Evolutionary conservation across 2,329 filamentous ascomycete species (phyloP).

Genomic region (Curvularia sp.): DNA sequence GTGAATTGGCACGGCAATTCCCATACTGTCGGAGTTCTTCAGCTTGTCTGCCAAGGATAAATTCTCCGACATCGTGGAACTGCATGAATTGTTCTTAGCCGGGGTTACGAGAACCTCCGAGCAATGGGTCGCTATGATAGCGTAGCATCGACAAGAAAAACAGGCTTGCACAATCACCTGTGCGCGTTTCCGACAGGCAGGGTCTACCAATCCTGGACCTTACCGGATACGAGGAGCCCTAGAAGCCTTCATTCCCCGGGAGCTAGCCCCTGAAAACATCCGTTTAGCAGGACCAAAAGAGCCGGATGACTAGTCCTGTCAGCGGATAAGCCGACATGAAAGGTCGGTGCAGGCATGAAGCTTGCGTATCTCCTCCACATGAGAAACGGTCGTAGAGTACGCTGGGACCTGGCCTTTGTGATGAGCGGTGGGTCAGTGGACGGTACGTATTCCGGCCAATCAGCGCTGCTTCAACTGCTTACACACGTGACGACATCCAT

Average conservation of each 20-base stretch:
- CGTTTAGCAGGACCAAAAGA: neutral
- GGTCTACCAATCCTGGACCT: conserved; percentile 3
- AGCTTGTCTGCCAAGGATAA: conserved; percentile 9
- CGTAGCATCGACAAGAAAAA: conserved; percentile 3
- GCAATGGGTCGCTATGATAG: neutral
- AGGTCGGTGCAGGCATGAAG: conserved; percentile 3
- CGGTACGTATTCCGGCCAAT: neutral
- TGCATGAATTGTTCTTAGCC: conserved; percentile 1
- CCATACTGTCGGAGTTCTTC: neutral
- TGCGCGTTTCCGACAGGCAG: conserved; percentile 5
- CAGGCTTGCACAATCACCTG: neutral
- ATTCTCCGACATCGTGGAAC: conserved; percentile 13
- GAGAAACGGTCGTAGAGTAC: neutral
- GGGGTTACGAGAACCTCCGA: conserved; percentile 6
- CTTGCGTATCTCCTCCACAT: neutral
- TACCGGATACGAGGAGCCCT: conserved; percentile 2
- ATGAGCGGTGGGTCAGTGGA: neutral
- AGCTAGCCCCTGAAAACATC: neutral
- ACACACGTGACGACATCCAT: neutral
- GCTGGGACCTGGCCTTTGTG: neutral
- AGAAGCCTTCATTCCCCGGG: neutral
- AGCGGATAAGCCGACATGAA: conserved; percentile 3
- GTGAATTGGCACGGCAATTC: conserved; percentile 6
- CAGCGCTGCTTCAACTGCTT: neutral
- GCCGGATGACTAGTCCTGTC: neutral